These are phyloP conservation scores for Yamadazyma sp. DNA, from an alignment of 1,139 yeast genomes.

Conservation along the genomic window DNA sequence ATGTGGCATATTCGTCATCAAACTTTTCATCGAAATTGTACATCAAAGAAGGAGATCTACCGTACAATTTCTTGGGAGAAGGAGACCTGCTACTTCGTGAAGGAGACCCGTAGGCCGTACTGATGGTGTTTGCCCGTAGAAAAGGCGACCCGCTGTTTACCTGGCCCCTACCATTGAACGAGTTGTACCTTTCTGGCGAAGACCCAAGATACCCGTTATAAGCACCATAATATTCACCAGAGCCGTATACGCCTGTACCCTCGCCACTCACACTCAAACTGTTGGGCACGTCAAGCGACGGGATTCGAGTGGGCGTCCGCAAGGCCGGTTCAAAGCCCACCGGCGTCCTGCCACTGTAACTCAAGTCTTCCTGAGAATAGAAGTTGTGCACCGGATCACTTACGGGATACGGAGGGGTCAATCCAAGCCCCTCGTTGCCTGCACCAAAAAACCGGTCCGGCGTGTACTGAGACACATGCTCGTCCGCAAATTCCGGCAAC, in stretches of 20 bases:
- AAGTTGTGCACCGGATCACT: slow-evolving; percentile 12
- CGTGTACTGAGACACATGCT: background rate
- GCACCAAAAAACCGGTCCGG: slow-evolving; percentile 1
- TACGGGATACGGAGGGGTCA: slow-evolving; percentile 17
- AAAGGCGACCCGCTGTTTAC: slow-evolving; percentile 3
- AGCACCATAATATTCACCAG: no score
- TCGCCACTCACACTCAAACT: no score
- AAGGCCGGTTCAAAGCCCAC: slow-evolving; percentile 15
- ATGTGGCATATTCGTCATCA: background rate
- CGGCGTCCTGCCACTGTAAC: slow-evolving; percentile 8
- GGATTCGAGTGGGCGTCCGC: slow-evolving; percentile 22
- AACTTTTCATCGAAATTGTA: slow-evolving; percentile 8
- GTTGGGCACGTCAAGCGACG: slow-evolving; percentile 13
- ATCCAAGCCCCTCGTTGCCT: background rate
- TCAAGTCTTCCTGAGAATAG: slow-evolving; percentile 2
- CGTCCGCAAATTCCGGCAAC: slow-evolving; percentile 30
- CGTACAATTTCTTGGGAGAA: slow-evolving; percentile 28
- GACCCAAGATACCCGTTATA: background rate
- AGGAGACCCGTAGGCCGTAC: slow-evolving; percentile 1
- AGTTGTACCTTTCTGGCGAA: slow-evolving; percentile 9
- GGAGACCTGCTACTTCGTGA: slow-evolving; percentile 28
- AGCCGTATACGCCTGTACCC: no score
- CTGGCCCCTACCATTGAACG: slow-evolving; percentile 3
- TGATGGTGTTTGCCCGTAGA: slow-evolving; percentile 4
- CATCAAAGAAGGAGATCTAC: slow-evolving; percentile 18